Evolutionary conservation across 1,139 yeast species (phyloP).

Genomic region (Saccharomyces hybrid): DNA sequence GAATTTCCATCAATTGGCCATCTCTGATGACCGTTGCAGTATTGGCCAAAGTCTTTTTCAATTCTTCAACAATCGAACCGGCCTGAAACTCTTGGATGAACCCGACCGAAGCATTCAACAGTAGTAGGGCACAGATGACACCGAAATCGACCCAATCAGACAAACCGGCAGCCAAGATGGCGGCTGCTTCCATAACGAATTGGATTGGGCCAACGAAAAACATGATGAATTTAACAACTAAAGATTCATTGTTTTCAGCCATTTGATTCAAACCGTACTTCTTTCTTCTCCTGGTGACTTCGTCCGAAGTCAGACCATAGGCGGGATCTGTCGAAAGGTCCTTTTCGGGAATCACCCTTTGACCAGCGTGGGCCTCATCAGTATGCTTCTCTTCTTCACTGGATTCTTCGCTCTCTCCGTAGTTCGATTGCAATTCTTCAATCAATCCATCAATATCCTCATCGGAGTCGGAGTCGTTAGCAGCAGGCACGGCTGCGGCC

Average conservation of each 20-base stretch:
- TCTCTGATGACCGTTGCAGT: conserved; percentile 80
- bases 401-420: conserved; percentile 51
- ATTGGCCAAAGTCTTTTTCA: conserved; percentile 89
- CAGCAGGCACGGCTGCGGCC: conserved; percentile 17
- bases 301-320: conserved; percentile 72
- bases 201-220: conserved; percentile 97
- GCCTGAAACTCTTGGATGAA: conserved; percentile 97
- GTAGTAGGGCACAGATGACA: conserved; percentile 83
- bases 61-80: conserved; percentile 90
- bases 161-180: conserved; percentile 93
- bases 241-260: conserved; percentile 87
- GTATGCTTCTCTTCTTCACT: conserved; percentile 33
- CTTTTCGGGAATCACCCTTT: conserved; percentile 78
- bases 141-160: conserved; percentile 99
- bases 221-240: conserved; percentile 76
- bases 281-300: conserved; percentile 81
- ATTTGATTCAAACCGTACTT: conserved; percentile 89
- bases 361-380: conserved; percentile 32
- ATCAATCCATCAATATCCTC: conserved; percentile 87
- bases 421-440: conserved; percentile 80
- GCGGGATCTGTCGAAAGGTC: conserved; percentile 80
- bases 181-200: conserved; percentile 99
- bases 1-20: conserved; percentile 66
- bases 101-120: conserved; percentile 91
- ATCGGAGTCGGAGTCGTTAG: conserved; percentile 51